phyloP scores from a whole-genome alignment of 306 rosid species.

The Prunus padus region DNA sequence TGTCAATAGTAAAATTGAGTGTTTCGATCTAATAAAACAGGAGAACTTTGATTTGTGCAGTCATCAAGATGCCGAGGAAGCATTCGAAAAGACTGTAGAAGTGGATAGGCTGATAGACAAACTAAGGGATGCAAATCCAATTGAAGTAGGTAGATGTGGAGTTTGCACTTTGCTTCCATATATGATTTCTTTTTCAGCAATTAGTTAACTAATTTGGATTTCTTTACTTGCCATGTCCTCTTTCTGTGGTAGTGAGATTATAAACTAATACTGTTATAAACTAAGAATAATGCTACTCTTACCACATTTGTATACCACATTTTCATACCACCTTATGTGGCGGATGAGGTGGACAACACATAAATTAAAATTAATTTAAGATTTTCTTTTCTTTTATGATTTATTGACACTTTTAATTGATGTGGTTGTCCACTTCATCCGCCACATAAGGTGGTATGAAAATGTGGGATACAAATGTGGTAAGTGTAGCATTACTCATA shows the following conservation, averaged over 20 bases:
- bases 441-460: too few species aligned
- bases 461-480: too few species aligned
- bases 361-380: too few species aligned
- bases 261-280: background rate
- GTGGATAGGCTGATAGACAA: conserved; percentile 78
- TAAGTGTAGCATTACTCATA: too few species aligned
- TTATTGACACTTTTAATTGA: too few species aligned
- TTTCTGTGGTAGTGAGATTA: background rate
- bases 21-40: conserved; percentile 83
- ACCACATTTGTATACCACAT: too few species aligned
- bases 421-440: too few species aligned
- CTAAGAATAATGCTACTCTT: too few species aligned
- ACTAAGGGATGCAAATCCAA: conserved; percentile 74
- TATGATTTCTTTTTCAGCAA: background rate
- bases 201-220: background rate
- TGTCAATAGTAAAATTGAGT: conserved; percentile 49
- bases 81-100: conserved; percentile 86
- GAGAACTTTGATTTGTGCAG: conserved; percentile 94
- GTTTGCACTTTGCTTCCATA: background rate
- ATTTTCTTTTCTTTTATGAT: too few species aligned
- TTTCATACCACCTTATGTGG: too few species aligned
- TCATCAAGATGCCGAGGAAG: conserved; percentile 82
- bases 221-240: background rate
- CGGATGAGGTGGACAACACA: too few species aligned
- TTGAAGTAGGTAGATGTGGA: conserved; percentile 39